A percentile compares a stretch with the other conserved stretches of the same genome.
Conservation (phyloP, 2,329 filamentous ascomycete genomes). For the Arthrinium puccinioides region DNA sequence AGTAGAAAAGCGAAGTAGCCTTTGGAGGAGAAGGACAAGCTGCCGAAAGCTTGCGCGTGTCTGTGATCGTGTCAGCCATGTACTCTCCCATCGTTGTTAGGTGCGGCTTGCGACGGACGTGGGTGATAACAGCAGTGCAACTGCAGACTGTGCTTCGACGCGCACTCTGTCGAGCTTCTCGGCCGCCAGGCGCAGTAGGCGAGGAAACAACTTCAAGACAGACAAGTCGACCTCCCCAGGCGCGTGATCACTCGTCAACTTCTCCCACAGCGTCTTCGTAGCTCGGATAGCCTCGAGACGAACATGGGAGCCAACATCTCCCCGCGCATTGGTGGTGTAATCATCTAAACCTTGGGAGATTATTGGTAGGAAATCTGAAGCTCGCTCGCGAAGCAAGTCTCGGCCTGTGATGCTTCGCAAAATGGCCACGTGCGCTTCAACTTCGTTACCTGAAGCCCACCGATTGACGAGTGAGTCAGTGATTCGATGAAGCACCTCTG, state of each 20-base stretch:
- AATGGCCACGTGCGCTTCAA: conserved; percentile 48
- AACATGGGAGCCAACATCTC: conserved; percentile 84
- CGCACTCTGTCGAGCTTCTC: conserved; percentile 91
- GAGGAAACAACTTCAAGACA: conserved; percentile 36
- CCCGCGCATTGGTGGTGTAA: conserved; percentile 82
- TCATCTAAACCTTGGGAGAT: conserved; percentile 65
- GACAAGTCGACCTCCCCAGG: background rate
- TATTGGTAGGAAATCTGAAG: conserved; percentile 33
- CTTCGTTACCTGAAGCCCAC: conserved; percentile 42
- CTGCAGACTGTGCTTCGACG: conserved; percentile 50
- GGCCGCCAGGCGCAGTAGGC: conserved; percentile 61
- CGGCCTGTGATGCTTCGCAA: conserved; percentile 45
- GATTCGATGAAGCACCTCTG: conserved; percentile 16
- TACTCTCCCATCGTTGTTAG: background rate
- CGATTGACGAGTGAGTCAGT: conserved; percentile 38
- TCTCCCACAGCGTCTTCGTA: conserved; percentile 53
- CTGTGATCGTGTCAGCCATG: conserved; percentile 21
- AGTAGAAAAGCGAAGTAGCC: conserved; percentile 52
- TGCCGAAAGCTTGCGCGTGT: conserved; percentile 24
- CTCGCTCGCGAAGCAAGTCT: conserved; percentile 33
- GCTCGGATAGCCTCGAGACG: conserved; percentile 75
- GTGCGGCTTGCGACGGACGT: conserved; percentile 34
- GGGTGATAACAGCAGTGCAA: conserved; percentile 36
- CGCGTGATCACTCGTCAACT: conserved; percentile 7
- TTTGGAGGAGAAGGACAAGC: conserved; percentile 48